Evolutionary conservation across 257 asterid genomes (phyloP), one percentile per base, ranked within the genome.

Genomic region (Verbena officinalis): DNA sequence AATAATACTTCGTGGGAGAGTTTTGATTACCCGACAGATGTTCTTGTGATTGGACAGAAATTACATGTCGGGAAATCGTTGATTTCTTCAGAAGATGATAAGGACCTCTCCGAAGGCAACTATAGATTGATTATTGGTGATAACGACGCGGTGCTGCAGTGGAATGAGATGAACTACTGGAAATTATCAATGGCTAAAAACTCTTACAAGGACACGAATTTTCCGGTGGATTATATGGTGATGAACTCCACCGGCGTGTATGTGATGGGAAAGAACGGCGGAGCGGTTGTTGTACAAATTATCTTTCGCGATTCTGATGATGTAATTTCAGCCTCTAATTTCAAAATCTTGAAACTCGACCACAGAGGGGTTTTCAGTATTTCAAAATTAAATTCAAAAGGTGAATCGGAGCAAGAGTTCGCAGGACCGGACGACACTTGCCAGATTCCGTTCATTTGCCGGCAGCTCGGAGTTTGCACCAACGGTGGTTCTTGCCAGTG

Each of bases 101-200:
- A 52, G 38, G 90, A 84, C 14, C 23, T 77, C n/a, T 65, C 86
- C 0, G 83, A 74, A 44, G 95, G 98, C 0, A 33, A 72, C 19
- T 86, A 84, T 27, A 64, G 63, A 21, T 51, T 91, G 12, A 46
- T 74, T 10, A 30, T 91, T 19, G 73, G 79, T 4, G 72, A 45
- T 0, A 53, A 33, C 4, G 95, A 88, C 33, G 95, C 90, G 33
- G 27, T 74, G 33, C 61, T 88, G 50, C 75, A 68, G 61, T 91
- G 98, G 95, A 81, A 83, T 51, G 74, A 17, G 50, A 62, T 77
- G 77, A 55, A 62, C 0, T 91, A 88, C 62, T 88, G 94, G 95
- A 78, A 68, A 62, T 38, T 88, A 10, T 83, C 89, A 1, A 86
- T 88, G 96, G 78, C 74, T 5, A 22, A 30, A 0, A 45, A 9